phyloP scores from a whole-genome alignment of 1,139 yeast genomes.

The Nakaseomyces nivariensis region DNA sequence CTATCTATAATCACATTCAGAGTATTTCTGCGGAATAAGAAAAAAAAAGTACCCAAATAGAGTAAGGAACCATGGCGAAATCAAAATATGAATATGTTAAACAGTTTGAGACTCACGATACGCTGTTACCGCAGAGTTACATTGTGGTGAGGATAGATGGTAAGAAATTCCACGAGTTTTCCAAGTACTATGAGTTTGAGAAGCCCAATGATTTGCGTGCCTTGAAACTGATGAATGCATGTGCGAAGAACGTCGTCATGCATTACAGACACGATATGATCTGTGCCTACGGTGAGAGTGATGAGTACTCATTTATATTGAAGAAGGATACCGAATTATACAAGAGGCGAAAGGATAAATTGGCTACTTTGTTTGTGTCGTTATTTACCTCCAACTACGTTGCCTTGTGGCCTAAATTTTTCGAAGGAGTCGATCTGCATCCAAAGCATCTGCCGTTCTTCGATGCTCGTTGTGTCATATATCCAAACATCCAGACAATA shows the following conservation, averaged over 20 bases:
- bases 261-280: slow-evolving; percentile 58
- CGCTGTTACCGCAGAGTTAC: slow-evolving; percentile 68
- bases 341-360: slow-evolving; percentile 70
- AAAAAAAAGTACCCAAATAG: too few relatives aligned
- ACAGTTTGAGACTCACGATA: slow-evolving; percentile 64
- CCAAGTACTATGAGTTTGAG: slow-evolving; percentile 57
- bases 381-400: slow-evolving; percentile 72
- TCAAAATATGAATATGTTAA: slow-evolving; percentile 81
- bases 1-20: too few relatives aligned
- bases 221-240: slow-evolving; percentile 64
- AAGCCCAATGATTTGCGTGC: slow-evolving; percentile 87
- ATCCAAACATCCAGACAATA: slow-evolving; percentile 54
- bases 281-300: slow-evolving; percentile 89
- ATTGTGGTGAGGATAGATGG: slow-evolving; percentile 88
- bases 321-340: slow-evolving; percentile 53
- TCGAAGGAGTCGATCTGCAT: slow-evolving; percentile 38
- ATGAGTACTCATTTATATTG: slow-evolving; percentile 80
- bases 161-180: slow-evolving; percentile 82
- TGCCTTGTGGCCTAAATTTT: slow-evolving; percentile 51
- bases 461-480: slow-evolving; percentile 83
- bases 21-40: too few relatives aligned
- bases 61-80: slow-evolving; percentile 47
- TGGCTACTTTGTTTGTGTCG: slow-evolving; percentile 73
- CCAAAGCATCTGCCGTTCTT: slow-evolving; percentile 61
- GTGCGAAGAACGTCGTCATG: slow-evolving; percentile 50